These are phyloP conservation scores for Cadophora malorum DNA, from an alignment of 2,329 filamentous ascomycete species.

Conservation along the genomic window DNA sequence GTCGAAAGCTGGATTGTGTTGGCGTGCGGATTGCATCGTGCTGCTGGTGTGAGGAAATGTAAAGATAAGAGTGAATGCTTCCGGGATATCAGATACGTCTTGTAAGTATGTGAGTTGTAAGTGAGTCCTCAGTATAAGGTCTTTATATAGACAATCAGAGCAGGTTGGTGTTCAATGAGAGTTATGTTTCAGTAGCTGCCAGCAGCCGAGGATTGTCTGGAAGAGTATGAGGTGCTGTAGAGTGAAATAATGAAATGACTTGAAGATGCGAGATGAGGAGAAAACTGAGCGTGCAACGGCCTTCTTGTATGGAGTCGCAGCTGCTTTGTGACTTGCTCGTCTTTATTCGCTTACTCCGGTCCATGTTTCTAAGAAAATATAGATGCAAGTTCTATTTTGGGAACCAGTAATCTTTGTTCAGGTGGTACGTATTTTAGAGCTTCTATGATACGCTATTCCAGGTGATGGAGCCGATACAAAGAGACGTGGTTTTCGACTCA, in stretches of 20 bases:
- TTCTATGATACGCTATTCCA: background rate
- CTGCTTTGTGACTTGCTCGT: constrained; percentile 16
- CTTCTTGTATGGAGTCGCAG: constrained; percentile 26
- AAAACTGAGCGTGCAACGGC: constrained; percentile 1
- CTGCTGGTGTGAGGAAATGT: background rate
- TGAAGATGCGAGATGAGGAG: constrained; percentile 25
- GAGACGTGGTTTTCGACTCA: constrained; percentile 5
- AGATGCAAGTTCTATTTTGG: constrained; percentile 13
- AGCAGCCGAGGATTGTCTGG: constrained; percentile 33
- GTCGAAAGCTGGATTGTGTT: constrained; percentile 58
- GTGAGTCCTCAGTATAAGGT: background rate
- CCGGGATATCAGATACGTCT: background rate
- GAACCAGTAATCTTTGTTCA: constrained; percentile 14
- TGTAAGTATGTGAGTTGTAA: background rate
- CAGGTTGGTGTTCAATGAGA: constrained; percentile 18
- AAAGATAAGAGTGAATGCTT: background rate
- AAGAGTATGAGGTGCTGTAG: constrained; percentile 20
- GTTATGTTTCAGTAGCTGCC: constrained; percentile 36
- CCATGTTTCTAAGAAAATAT: background rate
- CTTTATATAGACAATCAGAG: constrained; percentile 19
- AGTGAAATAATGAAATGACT: constrained; percentile 16
- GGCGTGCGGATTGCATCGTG: constrained; percentile 26
- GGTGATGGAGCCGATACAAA: constrained; percentile 11
- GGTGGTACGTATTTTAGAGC: constrained; percentile 3
- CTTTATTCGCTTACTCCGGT: constrained; percentile 19